phyloP scores from a whole-genome alignment of 805 yeast genomes.

The Pichia rugopelliculosa region DNA sequence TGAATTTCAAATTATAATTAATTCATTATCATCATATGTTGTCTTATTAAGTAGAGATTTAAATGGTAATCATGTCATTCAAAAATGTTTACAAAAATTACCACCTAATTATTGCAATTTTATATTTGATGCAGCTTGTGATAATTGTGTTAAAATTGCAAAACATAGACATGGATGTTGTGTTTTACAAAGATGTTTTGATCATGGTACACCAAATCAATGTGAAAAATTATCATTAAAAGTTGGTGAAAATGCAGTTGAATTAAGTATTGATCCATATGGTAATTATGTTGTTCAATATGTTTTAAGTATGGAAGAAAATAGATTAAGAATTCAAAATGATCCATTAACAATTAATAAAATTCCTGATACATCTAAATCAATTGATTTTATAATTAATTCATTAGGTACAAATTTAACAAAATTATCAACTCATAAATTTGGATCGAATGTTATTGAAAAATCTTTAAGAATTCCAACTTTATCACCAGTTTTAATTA shows the following conservation, averaged over 20 bases:
- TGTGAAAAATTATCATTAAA: slow-evolving; percentile 56
- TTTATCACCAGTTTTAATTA: slow-evolving; percentile 38
- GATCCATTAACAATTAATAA: slow-evolving; percentile 18
- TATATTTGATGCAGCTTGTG: slow-evolving; percentile 78
- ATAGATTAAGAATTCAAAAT: slow-evolving; percentile 25
- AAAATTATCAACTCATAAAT: slow-evolving; percentile 48
- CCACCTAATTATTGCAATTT: slow-evolving; percentile 69
- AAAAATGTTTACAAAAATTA: slow-evolving; percentile 77
- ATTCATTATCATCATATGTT: slow-evolving; percentile 46
- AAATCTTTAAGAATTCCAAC: slow-evolving; percentile 43
- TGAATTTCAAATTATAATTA: slow-evolving; percentile 50
- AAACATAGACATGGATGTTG: slow-evolving; percentile 98
- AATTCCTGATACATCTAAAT: slow-evolving; percentile 25
- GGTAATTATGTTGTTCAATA: slow-evolving; percentile 97
- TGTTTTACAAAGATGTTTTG: slow-evolving; percentile 90
- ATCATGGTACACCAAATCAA: slow-evolving; percentile 72
- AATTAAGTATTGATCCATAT: slow-evolving; percentile 81
- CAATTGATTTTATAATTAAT: slow-evolving; percentile 23
- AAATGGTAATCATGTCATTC: slow-evolving; percentile 96
- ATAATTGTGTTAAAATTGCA: slow-evolving; percentile 71
- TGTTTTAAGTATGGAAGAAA: slow-evolving; percentile 45
- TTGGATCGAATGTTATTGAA: slow-evolving; percentile 55
- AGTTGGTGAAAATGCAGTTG: slow-evolving; percentile 62
- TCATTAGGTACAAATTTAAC: slow-evolving; percentile 26
- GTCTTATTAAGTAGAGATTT: slow-evolving; percentile 78